A percentile compares a stretch with the other conserved stretches of the same genome.
Evolutionary conservation across 2,329 filamentous ascomycete genomes (phyloP).

Genomic region (Hortaea werneckii): DNA sequence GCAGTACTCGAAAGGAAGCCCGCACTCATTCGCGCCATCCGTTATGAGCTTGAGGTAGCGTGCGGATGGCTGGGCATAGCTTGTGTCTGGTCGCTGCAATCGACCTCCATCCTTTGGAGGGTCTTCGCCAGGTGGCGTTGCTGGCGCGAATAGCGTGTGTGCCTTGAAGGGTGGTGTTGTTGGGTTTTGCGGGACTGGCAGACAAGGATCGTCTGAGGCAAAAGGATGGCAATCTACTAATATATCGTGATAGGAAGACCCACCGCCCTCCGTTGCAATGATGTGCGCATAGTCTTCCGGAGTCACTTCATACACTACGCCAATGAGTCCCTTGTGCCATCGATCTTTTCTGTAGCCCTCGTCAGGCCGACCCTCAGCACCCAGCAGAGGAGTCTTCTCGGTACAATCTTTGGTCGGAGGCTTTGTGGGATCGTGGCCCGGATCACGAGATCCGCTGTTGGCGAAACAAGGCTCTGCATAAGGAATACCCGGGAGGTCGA

Average conservation of each 20-base stretch:
- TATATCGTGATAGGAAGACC: conserved; percentile 74
- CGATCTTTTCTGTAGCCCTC: conserved; percentile 42
- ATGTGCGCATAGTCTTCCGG: conserved; percentile 72
- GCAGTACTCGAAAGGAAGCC: conserved; percentile 69
- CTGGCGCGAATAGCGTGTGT: conserved; percentile 70
- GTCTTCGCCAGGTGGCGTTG: conserved; percentile 19
- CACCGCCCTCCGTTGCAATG: conserved; percentile 82
- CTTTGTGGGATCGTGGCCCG: conserved; percentile 15
- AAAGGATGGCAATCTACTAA: conserved; percentile 68
- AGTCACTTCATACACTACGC: conserved; percentile 93
- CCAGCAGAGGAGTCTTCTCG: conserved; percentile 28
- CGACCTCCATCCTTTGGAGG: conserved; percentile 28
- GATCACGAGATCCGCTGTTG: conserved; percentile 57
- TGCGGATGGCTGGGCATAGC: conserved; percentile 70
- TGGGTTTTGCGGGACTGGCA: conserved; percentile 54
- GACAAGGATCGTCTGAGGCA: conserved; percentile 39
- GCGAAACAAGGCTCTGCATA: conserved; percentile 90
- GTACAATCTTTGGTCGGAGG: neutral
- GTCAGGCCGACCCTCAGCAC: conserved; percentile 2
- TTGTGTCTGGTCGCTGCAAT: conserved; percentile 52
- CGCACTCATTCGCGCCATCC: conserved; percentile 68
- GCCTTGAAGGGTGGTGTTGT: conserved; percentile 61
- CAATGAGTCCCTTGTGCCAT: conserved; percentile 68
- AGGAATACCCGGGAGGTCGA: conserved; percentile 75
- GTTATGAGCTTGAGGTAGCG: conserved; percentile 75